phyloP scores from a whole-genome alignment of 2,329 filamentous ascomycete genomes.

The Fulvia fulva region DNA sequence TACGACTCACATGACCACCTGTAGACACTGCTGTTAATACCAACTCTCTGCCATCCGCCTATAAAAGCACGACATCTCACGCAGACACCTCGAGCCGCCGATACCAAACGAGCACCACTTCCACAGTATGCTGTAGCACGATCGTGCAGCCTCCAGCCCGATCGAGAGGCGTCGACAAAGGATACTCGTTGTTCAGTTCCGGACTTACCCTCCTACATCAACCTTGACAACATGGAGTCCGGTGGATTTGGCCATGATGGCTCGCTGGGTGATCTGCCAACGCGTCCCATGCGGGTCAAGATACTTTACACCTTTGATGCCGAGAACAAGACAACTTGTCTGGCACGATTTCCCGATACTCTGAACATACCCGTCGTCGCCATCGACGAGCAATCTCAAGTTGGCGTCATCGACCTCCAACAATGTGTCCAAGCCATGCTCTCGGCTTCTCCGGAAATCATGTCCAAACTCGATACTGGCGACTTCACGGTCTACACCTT shows the following conservation, averaged over 20 bases:
- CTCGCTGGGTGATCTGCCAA: slow-evolving; percentile 34
- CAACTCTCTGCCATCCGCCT: neutral
- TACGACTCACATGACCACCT: neutral
- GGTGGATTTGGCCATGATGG: slow-evolving; percentile 16
- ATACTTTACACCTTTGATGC: slow-evolving; percentile 94
- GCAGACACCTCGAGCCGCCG: neutral
- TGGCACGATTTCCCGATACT: slow-evolving; percentile 78
- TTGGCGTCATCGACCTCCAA: slow-evolving; percentile 83
- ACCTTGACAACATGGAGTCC: slow-evolving; percentile 26
- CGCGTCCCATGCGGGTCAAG: slow-evolving; percentile 65
- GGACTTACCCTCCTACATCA: slow-evolving; percentile 20
- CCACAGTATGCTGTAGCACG: slow-evolving; percentile 30
- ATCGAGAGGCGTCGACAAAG: slow-evolving; percentile 19
- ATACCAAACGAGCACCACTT: slow-evolving; percentile 1
- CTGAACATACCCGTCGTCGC: slow-evolving; percentile 75
- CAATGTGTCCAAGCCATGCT: slow-evolving; percentile 82
- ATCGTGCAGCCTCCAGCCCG: slow-evolving; percentile 22
- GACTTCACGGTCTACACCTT: slow-evolving; percentile 97
- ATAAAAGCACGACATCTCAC: slow-evolving; percentile 3
- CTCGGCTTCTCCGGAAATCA: slow-evolving; percentile 76
- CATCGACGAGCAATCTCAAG: slow-evolving; percentile 73
- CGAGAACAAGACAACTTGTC: slow-evolving; percentile 80
- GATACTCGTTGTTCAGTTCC: slow-evolving; percentile 8
- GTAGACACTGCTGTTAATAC: neutral
- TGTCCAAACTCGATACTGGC: slow-evolving; percentile 60